phyloP scores from a whole-genome alignment of 805 yeast genomes.

The Schizosaccharomyces osmophilus region DNA sequence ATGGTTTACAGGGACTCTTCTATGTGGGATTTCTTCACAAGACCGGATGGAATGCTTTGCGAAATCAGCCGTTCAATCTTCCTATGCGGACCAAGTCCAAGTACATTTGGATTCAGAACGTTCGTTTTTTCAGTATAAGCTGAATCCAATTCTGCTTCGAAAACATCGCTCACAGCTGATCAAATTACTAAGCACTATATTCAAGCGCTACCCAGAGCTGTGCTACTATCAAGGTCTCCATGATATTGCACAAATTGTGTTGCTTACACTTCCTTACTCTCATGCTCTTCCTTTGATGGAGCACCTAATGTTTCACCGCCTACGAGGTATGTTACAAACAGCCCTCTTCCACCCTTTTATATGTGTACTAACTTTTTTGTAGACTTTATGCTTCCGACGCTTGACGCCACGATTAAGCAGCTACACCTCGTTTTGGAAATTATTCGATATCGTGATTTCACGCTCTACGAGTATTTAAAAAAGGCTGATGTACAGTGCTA shows the following conservation, averaged over 20 bases:
- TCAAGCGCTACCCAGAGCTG: not conserved
- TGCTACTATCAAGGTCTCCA: conserved; percentile 1
- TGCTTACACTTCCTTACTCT: not conserved
- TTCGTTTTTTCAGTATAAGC: not conserved
- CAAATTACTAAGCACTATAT: not conserved
- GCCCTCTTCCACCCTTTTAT: not conserved
- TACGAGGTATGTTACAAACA: not conserved
- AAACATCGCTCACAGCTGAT: not conserved
- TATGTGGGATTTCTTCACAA: not conserved
- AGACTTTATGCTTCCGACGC: not conserved
- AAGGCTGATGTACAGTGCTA: not conserved
- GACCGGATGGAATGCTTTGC: not conserved
- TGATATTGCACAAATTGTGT: not conserved
- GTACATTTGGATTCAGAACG: not conserved
- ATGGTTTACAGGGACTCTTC: not conserved
- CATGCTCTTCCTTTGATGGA: not conserved
- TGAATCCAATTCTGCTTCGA: not conserved
- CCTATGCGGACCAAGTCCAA: not conserved
- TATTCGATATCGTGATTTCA: not conserved
- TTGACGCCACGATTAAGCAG: not conserved
- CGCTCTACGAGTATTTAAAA: not conserved
- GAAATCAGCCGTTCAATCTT: not conserved
- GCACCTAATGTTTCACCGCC: not conserved
- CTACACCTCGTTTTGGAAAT: not conserved
- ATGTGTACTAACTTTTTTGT: not conserved